Evolutionary conservation across 1,139 yeast species (phyloP), one percentile per base, ranked within the genome.

Genomic region (Suhomyces bolitotheri): DNA sequence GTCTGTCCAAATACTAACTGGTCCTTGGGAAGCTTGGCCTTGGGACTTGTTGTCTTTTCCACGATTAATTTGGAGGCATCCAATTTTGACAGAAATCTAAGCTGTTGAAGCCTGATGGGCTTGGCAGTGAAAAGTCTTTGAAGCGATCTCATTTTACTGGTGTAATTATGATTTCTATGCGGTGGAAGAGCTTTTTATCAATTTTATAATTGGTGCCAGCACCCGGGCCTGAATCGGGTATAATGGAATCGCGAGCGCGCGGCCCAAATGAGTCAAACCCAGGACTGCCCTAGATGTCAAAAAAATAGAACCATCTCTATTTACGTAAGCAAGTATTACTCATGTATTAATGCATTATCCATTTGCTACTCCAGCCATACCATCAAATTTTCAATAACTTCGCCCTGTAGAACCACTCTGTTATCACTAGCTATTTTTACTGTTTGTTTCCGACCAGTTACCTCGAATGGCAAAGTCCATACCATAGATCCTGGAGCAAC

Each of bases 1-100:
- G 86, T 66, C 56, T 84, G 79, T 43, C 98, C 98, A 60, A 92
- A 92, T 25, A 80, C 82, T 56, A 92, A 76, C 51, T 86, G 61
- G 27, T 85, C 90, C 46, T 84, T 80, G 32, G 95, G 82, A 34
- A 82, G 70, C 44, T 79, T 80, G 11, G 60, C 53, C 57, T 83
- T 83, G 33, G 95, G 95, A 5, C 68, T 51, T 11, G 70, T 54
- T 32, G 82, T 79, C 47, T 73, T 74, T 27, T 72, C 70, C 49
- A 90, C 70, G 35, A 64, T 63, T 43, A 90, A 65, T 55, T 80
- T 84, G 22, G 86, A 69, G 9, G 95, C 78, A 53, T 88, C 95
- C 47, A 89, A 67, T 9, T 33, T 16, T 3, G 49, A 44, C 8
- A 29, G 39, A 27, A 33, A 44, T 33, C 50, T 40, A 27, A 17